These are phyloP conservation scores for Trichoderma sp. DNA, from an alignment of 2,329 filamentous ascomycete species.

Conservation along the genomic window DNA sequence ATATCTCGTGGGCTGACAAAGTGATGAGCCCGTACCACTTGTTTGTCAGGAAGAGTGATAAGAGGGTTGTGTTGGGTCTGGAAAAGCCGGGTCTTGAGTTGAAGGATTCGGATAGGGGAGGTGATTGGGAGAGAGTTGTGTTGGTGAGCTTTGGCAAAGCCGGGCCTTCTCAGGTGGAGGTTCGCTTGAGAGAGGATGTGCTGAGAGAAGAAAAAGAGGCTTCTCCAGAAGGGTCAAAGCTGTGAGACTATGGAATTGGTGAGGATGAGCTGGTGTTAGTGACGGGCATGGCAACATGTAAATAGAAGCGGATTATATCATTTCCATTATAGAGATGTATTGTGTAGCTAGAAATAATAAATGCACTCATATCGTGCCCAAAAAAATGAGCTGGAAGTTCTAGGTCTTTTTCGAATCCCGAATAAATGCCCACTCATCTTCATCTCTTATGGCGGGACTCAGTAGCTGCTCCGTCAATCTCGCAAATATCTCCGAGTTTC, in stretches of 20 bases:
- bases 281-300: not conserved
- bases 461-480: not conserved
- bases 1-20: constrained; percentile 57
- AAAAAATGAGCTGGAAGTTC: not conserved
- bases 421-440: not conserved
- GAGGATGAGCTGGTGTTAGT: not conserved
- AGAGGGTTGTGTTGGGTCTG: constrained; percentile 52
- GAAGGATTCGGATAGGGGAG: constrained; percentile 44
- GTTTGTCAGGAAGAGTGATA: constrained; percentile 44
- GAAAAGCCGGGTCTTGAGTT: constrained; percentile 58
- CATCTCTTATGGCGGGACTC: not conserved
- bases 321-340: not conserved
- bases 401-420: not conserved
- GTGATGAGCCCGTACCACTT: constrained; percentile 56
- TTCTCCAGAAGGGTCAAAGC: constrained; percentile 27
- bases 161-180: constrained; percentile 52
- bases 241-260: constrained; percentile 23
- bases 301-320: not conserved
- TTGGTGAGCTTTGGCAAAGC: constrained; percentile 52
- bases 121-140: constrained; percentile 59
- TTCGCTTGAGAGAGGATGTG: constrained; percentile 49
- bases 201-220: constrained; percentile 43
- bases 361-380: not conserved
- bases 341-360: not conserved
- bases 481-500: not conserved